Conservation (phyloP, 2,329 filamentous ascomycete genomes). For the Pyrenochaeta sp. region DNA sequence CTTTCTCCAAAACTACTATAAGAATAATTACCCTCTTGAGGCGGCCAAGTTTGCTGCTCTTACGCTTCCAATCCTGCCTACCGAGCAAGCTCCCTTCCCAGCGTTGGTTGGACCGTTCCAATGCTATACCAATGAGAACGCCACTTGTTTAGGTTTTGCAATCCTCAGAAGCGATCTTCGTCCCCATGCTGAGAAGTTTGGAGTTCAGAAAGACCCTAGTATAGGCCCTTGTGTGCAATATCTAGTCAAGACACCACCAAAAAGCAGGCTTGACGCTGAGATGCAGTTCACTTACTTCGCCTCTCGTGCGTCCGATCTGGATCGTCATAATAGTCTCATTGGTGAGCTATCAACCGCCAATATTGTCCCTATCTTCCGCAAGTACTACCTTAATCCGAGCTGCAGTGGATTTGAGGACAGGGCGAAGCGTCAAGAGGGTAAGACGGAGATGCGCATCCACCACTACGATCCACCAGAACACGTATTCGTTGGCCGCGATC, state of each 20-base stretch:
- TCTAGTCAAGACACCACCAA: slow-evolving; percentile 76
- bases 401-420: slow-evolving; percentile 46
- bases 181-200: slow-evolving; percentile 83
- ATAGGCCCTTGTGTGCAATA: slow-evolving; percentile 79
- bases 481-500: slow-evolving; percentile 79
- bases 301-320: slow-evolving; percentile 77
- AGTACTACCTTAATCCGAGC: slow-evolving; percentile 41
- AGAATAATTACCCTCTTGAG: slow-evolving; percentile 72
- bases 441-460: slow-evolving; percentile 52
- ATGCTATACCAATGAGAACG: slow-evolving; percentile 83
- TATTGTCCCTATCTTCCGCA: slow-evolving; percentile 51
- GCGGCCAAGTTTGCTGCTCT: slow-evolving; percentile 64
- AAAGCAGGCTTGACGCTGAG: slow-evolving; percentile 70
- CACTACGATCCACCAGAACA: slow-evolving; percentile 71
- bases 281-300: slow-evolving; percentile 85
- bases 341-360: slow-evolving; percentile 36
- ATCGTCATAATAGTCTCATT: slow-evolving; percentile 44
- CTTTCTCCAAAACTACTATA: slow-evolving; percentile 80
- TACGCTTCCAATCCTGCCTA: slow-evolving; percentile 66
- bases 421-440: slow-evolving; percentile 39
- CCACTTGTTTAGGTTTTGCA: slow-evolving; percentile 80
- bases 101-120: slow-evolving; percentile 74
- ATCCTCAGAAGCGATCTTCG: slow-evolving; percentile 81
- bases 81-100: slow-evolving; percentile 70
- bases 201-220: slow-evolving; percentile 81